Evolutionary conservation across 805 yeast species (phyloP).

Genomic region (Kluyveromyces nonfermentans): DNA sequence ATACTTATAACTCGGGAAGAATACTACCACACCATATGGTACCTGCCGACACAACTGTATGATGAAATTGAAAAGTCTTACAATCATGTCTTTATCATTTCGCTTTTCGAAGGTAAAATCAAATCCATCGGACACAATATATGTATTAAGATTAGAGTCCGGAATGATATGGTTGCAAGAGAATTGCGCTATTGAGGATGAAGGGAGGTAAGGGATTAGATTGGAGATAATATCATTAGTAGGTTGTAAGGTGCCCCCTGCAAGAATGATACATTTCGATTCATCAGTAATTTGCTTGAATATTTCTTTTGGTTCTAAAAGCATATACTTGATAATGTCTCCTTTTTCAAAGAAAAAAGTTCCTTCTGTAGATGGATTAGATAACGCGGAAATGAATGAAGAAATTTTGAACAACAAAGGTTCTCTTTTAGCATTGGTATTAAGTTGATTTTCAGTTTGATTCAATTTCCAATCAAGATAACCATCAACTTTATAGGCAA

Average conservation of each 20-base stretch:
- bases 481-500: slow-evolving; percentile 75
- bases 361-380: slow-evolving; percentile 76
- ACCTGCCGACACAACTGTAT: slow-evolving; percentile 25
- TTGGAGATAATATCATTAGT: slow-evolving; percentile 57
- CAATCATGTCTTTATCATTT: slow-evolving; percentile 36
- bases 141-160: slow-evolving; percentile 51
- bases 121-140: slow-evolving; percentile 39
- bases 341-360: slow-evolving; percentile 49
- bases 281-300: slow-evolving; percentile 58
- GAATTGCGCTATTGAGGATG: slow-evolving; percentile 39
- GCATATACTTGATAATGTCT: slow-evolving; percentile 48
- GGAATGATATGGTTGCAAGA: slow-evolving; percentile 85
- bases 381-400: slow-evolving; percentile 51
- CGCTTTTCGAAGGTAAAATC: slow-evolving; percentile 67
- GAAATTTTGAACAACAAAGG: slow-evolving; percentile 61
- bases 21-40: slow-evolving; percentile 72
- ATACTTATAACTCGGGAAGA: slow-evolving; percentile 79
- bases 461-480: slow-evolving; percentile 33
- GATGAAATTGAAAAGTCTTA: slow-evolving; percentile 35
- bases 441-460: slow-evolving; percentile 3
- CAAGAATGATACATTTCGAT: slow-evolving; percentile 61
- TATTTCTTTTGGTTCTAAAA: slow-evolving; percentile 68
- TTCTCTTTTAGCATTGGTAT: slow-evolving; percentile 11
- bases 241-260: slow-evolving; percentile 97
- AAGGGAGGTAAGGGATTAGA: slow-evolving; percentile 50